These are phyloP conservation scores for Alternaria alternata DNA, from an alignment of 2,329 filamentous ascomycete species.

Conservation along the genomic window DNA sequence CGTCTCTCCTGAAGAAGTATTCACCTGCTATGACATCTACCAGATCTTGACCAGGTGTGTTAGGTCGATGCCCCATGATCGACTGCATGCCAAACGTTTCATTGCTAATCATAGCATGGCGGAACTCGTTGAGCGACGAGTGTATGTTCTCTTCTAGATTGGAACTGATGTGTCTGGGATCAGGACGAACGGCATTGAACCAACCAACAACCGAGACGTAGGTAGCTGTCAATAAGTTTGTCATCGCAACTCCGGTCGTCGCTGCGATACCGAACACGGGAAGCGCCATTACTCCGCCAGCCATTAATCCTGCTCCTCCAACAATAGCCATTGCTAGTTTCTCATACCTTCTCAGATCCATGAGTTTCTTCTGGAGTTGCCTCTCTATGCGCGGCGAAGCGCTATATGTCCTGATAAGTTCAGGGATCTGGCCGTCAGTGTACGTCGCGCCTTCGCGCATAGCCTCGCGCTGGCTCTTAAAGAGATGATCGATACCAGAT, in stretches of 20 bases:
- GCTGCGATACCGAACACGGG: neutral
- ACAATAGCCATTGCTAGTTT: neutral
- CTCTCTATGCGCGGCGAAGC: neutral
- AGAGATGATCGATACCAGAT: slow-evolving; percentile 1
- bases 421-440: neutral
- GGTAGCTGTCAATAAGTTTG: neutral
- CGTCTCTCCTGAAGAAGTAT: slow-evolving; percentile 1
- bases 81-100: neutral
- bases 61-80: neutral
- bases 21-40: neutral
- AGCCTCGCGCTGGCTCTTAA: neutral
- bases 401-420: neutral
- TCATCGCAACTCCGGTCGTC: neutral
- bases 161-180: neutral
- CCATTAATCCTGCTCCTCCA: neutral
- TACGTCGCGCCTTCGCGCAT: neutral
- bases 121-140: neutral
- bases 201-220: neutral
- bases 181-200: neutral
- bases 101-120: neutral
- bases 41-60: neutral
- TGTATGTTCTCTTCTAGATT: neutral
- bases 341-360: neutral
- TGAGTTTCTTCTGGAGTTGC: neutral
- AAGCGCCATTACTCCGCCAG: neutral